phyloP scores from a whole-genome alignment of 257 asterid genomes.

The Apocynum venetum region DNA sequence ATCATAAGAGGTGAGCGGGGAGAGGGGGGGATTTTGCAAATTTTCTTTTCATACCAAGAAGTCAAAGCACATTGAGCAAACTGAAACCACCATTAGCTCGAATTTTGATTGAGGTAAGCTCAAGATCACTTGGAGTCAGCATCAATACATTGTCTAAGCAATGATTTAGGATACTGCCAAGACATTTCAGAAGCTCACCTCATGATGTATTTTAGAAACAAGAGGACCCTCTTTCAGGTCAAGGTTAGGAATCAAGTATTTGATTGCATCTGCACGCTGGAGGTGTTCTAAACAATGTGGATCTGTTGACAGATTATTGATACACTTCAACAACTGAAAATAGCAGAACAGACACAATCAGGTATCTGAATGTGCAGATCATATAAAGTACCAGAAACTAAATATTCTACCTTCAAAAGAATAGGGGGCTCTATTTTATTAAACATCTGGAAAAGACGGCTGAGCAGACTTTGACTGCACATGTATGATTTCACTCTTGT shows the following conservation, averaged over 20 bases:
- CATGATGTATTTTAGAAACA: conserved; percentile 90
- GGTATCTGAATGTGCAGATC: conserved; percentile 9
- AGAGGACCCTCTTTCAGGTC: conserved; percentile 93
- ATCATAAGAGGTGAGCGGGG: background rate
- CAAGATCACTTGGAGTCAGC: background rate
- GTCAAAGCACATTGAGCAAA: background rate
- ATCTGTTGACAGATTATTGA: conserved; percentile 90
- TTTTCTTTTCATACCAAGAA: background rate
- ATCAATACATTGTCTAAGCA: background rate
- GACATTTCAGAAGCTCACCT: conserved; percentile 47
- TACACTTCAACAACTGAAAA: conserved; percentile 78
- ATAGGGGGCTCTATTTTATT: conserved; percentile 94
- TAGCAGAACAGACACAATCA: conserved; percentile 13
- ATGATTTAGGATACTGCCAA: background rate
- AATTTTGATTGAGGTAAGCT: background rate
- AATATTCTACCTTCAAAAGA: conserved; percentile 70
- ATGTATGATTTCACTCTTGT: conserved; percentile 84
- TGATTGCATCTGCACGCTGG: conserved; percentile 96
- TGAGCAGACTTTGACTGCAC: conserved; percentile 98
- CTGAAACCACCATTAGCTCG: background rate
- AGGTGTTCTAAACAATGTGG: conserved; percentile 96
- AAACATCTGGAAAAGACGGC: conserved; percentile 97
- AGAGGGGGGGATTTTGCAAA: background rate
- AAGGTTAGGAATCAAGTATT: conserved; percentile 94
- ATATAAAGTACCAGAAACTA: conserved; percentile 7